Percentiles rank a stretch among this genome's conserved stretches.
Conservation (phyloP, 2,329 filamentous ascomycete genomes). For the Apiospora koreana region DNA sequence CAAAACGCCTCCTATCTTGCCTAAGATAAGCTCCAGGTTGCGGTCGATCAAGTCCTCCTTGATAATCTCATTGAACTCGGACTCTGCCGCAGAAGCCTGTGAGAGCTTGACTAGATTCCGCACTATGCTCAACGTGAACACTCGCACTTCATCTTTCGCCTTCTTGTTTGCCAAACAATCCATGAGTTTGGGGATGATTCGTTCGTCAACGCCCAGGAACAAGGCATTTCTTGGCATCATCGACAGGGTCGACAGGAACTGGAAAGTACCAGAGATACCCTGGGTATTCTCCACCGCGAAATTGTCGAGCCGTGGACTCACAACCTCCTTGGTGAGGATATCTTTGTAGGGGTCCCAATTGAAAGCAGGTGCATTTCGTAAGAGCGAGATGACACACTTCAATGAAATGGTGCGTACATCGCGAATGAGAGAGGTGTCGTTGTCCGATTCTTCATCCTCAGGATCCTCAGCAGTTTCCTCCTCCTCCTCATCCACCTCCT, state of each 20-base stretch:
- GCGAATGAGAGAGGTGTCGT: conserved; percentile 60
- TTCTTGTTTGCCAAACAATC: conserved; percentile 72
- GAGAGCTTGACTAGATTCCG: conserved; percentile 66
- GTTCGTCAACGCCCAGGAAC: conserved; percentile 63
- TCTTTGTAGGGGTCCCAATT: conserved; percentile 73
- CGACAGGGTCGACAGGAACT: conserved; percentile 81
- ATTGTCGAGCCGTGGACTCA: conserved; percentile 75
- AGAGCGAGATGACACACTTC: conserved; percentile 79
- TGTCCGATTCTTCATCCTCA: conserved; percentile 27
- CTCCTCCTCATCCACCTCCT: conserved; percentile 36
- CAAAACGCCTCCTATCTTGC: conserved; percentile 69
- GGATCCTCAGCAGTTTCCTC: conserved; percentile 37
- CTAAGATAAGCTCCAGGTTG: conserved; percentile 61
- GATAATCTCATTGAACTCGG: conserved; percentile 58
- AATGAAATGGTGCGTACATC: conserved; percentile 71
- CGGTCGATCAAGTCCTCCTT: conserved; percentile 57
- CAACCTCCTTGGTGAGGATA: conserved; percentile 70
- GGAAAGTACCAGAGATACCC: conserved; percentile 79
- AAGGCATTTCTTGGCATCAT: conserved; percentile 64
- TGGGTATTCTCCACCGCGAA: conserved; percentile 86
- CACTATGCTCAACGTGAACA: conserved; percentile 77
- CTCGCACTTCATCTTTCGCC: conserved; percentile 82
- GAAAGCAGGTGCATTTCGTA: conserved; percentile 69
- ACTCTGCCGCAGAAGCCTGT: conserved; percentile 53
- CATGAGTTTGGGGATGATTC: conserved; percentile 70